Evolutionary conservation across 2,329 filamentous ascomycete species (phyloP), one percentile per base, ranked within the genome.

Genomic region (Penicillium psychrosexuale): DNA sequence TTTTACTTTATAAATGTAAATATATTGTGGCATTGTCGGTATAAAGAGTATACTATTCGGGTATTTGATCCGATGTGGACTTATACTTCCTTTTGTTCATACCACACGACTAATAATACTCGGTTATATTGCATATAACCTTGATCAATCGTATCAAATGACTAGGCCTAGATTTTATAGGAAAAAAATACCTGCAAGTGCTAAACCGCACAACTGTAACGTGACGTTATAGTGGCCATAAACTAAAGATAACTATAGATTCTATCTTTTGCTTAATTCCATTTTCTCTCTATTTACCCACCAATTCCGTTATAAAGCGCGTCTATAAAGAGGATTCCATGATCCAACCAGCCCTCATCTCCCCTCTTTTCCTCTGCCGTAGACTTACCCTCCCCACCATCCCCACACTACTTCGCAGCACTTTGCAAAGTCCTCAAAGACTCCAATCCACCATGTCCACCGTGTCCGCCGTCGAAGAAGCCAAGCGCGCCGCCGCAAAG

Each of bases 401-500:
- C 51, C 52, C 52, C 52, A 51, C 52, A 51, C 28, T 55, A 39
- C 12, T 33, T 40, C 49, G 19, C 47, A 22, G 38, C 15, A 42
- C 39, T 15, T 24, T 42, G 50, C 47, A 48, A 39, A 30, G 38
- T 51, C 47, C n/a, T 40, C 28, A 40, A 24, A 52, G 63, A 57
- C 47, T 57, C 38, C 63, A 65, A 28, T 62, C 65, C 61, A 70
- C 61, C 54, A 74, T 76, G 69, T 62, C 65, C 61, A 70, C 61
- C 54, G 74, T 76, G 69, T 51, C 69, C 43, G 65, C 65, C 52
- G 53, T 61, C 31, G 84, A 87, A 74, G 72, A 75, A 47, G 82
- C 84, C 33, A 87, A 87, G 73, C 78, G 79, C 61, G 79, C 80
- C 27, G 84, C 84, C 53, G 84, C 83, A 45, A 78, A 75, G 60